These are phyloP conservation scores for Apiospora sp. DNA, from an alignment of 2,329 filamentous ascomycete species.

Conservation along the genomic window DNA sequence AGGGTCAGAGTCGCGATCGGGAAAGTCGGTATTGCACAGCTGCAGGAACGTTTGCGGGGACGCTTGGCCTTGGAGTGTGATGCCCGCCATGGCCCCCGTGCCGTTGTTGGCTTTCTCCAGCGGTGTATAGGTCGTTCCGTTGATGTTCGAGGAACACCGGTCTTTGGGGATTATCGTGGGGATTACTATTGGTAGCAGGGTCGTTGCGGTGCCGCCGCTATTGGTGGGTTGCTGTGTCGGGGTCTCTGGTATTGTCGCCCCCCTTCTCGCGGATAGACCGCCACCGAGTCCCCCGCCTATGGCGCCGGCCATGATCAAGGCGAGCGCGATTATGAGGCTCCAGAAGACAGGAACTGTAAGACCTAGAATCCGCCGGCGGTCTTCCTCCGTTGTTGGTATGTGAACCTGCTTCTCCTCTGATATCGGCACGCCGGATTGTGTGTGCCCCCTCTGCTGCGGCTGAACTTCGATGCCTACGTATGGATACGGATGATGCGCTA, in stretches of 20 bases:
- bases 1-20: background rate
- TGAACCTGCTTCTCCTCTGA: background rate
- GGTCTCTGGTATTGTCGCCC: background rate
- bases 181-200: background rate
- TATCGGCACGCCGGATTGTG: background rate
- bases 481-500: background rate
- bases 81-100: background rate
- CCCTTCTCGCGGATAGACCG: background rate
- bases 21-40: background rate
- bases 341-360: slow-evolving; percentile 38
- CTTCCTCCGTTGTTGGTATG: background rate
- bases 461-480: background rate
- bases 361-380: slow-evolving; percentile 32
- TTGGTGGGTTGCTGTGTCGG: background rate
- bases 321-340: slow-evolving; percentile 32
- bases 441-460: background rate
- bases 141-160: background rate
- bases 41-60: background rate
- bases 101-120: background rate
- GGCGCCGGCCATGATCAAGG: slow-evolving; percentile 35
- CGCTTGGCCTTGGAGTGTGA: background rate
- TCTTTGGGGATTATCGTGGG: background rate
- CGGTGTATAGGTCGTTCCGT: background rate
- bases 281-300: slow-evolving; percentile 25
- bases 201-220: background rate